Evolutionary conservation across 192 early-diverging fungal species (phyloP).

Genomic region (Gamsiella multidivaricata): DNA sequence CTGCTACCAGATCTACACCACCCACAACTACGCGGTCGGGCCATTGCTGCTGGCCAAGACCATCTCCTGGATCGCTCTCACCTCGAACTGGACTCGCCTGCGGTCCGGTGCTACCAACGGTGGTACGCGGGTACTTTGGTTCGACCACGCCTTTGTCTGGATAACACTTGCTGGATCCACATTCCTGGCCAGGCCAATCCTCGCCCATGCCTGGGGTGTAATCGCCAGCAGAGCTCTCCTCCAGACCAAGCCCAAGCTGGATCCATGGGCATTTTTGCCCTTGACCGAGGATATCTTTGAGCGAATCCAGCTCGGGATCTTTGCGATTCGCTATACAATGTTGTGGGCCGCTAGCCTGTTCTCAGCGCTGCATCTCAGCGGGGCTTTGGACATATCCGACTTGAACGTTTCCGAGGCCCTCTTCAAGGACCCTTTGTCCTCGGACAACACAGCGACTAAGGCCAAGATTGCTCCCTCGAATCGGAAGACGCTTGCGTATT

Average conservation of each 20-base stretch:
- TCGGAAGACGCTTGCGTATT: background rate
- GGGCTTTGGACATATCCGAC: background rate
- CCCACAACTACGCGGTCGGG: background rate
- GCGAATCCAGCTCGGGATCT: background rate
- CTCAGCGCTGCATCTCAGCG: background rate
- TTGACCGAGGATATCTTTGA: background rate
- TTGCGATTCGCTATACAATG: background rate
- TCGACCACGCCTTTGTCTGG: background rate
- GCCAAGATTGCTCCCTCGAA: background rate
- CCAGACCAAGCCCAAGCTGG: background rate
- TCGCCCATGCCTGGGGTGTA: background rate
- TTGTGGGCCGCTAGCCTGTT: background rate
- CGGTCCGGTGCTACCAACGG: background rate
- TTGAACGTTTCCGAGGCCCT: background rate
- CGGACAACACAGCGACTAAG: background rate
- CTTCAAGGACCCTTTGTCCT: background rate
- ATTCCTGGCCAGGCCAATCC: background rate
- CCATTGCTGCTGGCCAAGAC: background rate
- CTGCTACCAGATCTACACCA: background rate
- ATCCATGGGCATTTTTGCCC: background rate
- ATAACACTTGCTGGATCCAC: background rate
- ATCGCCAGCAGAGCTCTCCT: constrained; percentile 2
- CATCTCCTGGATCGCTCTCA: background rate
- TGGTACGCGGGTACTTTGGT: background rate
- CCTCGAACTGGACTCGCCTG: background rate